These are phyloP conservation scores for Pichia ethanolica DNA, from an alignment of 805 yeast genomes.

Conservation along the genomic window DNA sequence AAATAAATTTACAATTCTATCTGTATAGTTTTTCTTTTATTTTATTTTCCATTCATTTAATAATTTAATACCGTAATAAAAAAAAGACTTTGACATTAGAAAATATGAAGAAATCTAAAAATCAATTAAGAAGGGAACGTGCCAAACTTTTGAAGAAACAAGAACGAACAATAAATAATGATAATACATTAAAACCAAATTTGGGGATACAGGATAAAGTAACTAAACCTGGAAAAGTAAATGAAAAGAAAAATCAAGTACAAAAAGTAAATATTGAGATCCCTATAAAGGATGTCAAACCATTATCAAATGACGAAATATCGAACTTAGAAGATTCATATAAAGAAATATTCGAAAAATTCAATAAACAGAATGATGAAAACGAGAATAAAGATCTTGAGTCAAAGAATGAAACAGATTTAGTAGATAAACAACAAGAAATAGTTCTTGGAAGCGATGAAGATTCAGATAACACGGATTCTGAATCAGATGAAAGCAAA, in stretches of 20 bases:
- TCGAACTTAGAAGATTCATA: slow-evolving; percentile 11
- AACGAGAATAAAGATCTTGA: too few relatives aligned
- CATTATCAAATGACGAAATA: not conserved
- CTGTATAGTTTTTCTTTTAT: too few relatives aligned
- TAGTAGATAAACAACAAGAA: too few relatives aligned
- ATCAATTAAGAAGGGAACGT: slow-evolving; percentile 45
- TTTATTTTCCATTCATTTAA: too few relatives aligned
- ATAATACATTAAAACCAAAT: too few relatives aligned
- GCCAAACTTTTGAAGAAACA: slow-evolving; percentile 28
- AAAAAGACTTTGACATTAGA: too few relatives aligned
- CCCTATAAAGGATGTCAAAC: not conserved
- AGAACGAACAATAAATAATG: too few relatives aligned
- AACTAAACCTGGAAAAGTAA: not conserved
- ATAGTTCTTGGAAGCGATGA: slow-evolving; percentile 5
- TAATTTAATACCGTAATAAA: too few relatives aligned
- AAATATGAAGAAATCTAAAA: slow-evolving; percentile 36
- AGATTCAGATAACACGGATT: slow-evolving; percentile 1
- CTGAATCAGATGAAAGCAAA: not conserved
- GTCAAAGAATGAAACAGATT: too few relatives aligned
- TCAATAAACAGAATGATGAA: slow-evolving; percentile 6
- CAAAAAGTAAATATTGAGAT: too few relatives aligned
- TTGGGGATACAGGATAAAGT: too few relatives aligned
- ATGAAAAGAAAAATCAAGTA: not conserved
- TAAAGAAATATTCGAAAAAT: slow-evolving; percentile 17
- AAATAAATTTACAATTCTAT: too few relatives aligned